Evolutionary conservation across 176 grass and related monocot genomes (phyloP).

Genomic region (Thalia dealbata): DNA sequence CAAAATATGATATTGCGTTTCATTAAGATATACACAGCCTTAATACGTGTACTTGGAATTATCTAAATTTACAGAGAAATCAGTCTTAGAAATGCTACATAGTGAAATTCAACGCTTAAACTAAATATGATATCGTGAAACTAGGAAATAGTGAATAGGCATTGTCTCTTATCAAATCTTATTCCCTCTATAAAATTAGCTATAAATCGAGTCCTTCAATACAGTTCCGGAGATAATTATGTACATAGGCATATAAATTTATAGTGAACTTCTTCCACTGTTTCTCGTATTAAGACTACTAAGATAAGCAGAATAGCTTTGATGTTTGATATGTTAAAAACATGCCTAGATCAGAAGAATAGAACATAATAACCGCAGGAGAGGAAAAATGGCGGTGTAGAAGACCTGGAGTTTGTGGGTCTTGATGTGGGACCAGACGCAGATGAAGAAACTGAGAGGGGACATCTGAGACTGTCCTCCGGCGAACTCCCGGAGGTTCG

Average conservation of each 20-base stretch:
- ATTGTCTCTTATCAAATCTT: too few species aligned
- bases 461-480: conserved; percentile 68
- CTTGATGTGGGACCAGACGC: conserved; percentile 86
- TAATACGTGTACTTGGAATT: background rate
- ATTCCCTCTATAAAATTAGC: too few species aligned
- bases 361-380: background rate
- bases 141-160: too few species aligned
- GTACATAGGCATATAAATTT: too few species aligned
- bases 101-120: too few species aligned
- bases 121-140: too few species aligned
- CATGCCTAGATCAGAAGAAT: background rate
- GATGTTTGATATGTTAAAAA: background rate
- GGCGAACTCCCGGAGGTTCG: conserved; percentile 49
- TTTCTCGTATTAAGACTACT: background rate
- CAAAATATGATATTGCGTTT: too few species aligned
- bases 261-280: too few species aligned
- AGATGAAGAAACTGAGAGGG: conserved; percentile 68
- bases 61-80: background rate
- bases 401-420: conserved; percentile 70
- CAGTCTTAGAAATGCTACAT: too few species aligned
- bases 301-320: background rate
- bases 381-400: conserved; percentile 1
- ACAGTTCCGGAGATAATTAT: too few species aligned
- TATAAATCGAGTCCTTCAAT: too few species aligned
- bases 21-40: background rate